Base-by-base conservation (phyloP, 805 yeast species). In the Candida morakotiae region DNA sequence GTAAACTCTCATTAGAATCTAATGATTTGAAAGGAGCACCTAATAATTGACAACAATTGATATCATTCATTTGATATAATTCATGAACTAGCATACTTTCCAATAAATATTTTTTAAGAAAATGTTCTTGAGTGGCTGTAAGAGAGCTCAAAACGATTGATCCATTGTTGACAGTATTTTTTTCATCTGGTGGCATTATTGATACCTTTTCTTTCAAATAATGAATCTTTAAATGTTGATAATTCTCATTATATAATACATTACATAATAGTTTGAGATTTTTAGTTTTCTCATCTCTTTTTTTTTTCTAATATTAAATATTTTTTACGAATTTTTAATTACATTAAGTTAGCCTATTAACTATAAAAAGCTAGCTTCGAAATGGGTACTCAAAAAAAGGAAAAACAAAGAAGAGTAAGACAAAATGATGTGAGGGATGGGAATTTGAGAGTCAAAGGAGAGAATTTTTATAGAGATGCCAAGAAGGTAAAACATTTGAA, bases 321-420 rank as follows among this genome's bases (percentile, higher is more conserved):
- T 26, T 26, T 26, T 14, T 26, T 26, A 9, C n/a, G 8, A 5
- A 9, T 26, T 14, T 26, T 26, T n/a, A n/a, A n/a, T n/a, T n/a
- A n/a, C n/a, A n/a, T n/a, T n/a, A n/a, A n/a, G n/a, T n/a, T n/a
- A n/a, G n/a, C n/a, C n/a, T n/a, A n/a, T n/a, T n/a, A n/a, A n/a
- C n/a, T n/a, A n/a, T n/a, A n/a, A n/a, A n/a, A n/a, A n/a, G n/a
- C n/a, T n/a, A n/a, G n/a, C n/a, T 31, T 21, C 23, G 28, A 10
- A 17, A 91, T 91, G 98, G 98, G 97, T 56, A 83, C 88, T 20
- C 89, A 78, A 39, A 91, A 91, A 71, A 93, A 88, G 54, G 98
- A 91, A 63, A 85, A 84, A 60, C 74, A 73, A 53, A 82, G 98
- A 69, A 78, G 96, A 56, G 72, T 73, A 40, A 83, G 95, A 55